A percentile compares a stretch with the other conserved stretches of the same genome.
These are phyloP conservation scores for Pisolithus orientalis DNA, from an alignment of 768 basidiomycete genomes.

Conservation along the genomic window DNA sequence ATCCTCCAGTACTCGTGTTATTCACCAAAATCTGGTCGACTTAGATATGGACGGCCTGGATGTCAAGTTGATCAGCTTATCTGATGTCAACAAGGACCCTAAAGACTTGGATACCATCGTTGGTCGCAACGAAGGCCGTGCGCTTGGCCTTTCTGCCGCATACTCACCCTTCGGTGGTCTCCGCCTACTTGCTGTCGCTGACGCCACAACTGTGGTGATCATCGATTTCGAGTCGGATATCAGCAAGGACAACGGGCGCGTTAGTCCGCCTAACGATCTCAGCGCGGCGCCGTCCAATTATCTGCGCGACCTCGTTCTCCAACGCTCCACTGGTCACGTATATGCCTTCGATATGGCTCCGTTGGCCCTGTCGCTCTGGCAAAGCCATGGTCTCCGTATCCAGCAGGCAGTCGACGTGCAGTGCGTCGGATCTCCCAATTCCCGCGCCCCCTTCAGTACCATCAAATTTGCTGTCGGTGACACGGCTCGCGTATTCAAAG, in stretches of 20 bases:
- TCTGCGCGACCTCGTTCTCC: constrained; percentile 23
- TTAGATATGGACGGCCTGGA: constrained; percentile 17
- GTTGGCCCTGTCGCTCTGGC: constrained; percentile 26
- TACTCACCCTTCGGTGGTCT: constrained; percentile 19
- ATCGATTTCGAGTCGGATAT: constrained; percentile 16
- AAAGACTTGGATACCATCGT: constrained; percentile 15
- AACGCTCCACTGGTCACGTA: constrained; percentile 20
- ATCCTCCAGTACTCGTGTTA: constrained; percentile 9
- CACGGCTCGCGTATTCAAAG: not conserved
- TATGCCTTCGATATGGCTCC: constrained; percentile 26
- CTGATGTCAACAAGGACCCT: constrained; percentile 18
- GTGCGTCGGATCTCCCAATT: constrained; percentile 7
- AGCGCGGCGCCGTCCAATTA: constrained; percentile 18
- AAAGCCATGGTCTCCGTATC: constrained; percentile 28
- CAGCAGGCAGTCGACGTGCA: constrained; percentile 28
- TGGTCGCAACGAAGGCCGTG: constrained; percentile 27
- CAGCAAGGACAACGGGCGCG: constrained; percentile 30
- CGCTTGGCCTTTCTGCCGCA: constrained; percentile 24
- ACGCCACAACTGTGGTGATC: constrained; percentile 20
- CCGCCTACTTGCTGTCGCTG: constrained; percentile 22
- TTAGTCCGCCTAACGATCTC: constrained; percentile 12
- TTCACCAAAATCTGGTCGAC: constrained; percentile 24
- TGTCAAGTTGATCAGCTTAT: constrained; percentile 10
- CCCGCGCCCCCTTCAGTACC: constrained; percentile 16
- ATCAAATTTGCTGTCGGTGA: constrained; percentile 11